Conservation (phyloP, 495 filamentous ascomycete species). For the Trichoderma virens region DNA sequence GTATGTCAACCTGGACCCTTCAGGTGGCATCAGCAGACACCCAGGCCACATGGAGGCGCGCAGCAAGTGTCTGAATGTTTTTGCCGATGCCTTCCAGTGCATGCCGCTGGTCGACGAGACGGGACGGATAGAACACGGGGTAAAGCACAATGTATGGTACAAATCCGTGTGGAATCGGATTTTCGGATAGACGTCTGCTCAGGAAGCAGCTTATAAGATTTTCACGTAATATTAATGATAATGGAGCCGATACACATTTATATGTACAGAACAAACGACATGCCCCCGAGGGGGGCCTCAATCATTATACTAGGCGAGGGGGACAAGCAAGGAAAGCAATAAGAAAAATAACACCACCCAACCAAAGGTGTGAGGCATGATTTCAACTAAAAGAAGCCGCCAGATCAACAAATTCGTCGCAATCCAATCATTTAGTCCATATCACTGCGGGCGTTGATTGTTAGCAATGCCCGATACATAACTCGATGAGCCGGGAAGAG, state of each 20-base stretch:
- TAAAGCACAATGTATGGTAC: constrained; percentile 2
- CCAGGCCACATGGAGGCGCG: constrained; percentile 12
- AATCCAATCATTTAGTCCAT: background rate
- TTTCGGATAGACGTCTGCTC: background rate
- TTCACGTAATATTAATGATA: background rate
- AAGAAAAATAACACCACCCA: background rate
- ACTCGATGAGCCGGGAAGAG: background rate
- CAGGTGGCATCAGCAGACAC: constrained; percentile 16
- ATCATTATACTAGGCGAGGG: background rate
- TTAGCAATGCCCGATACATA: background rate
- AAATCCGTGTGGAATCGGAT: background rate
- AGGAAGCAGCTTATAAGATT: background rate
- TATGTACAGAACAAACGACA: background rate
- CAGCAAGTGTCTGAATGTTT: constrained; percentile 14
- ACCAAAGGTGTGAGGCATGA: background rate
- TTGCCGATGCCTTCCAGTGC: constrained; percentile 12
- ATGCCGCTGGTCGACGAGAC: constrained; percentile 15
- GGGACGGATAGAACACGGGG: constrained; percentile 2
- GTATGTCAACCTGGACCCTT: constrained; percentile 13
- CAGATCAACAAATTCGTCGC: background rate
- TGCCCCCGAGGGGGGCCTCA: background rate
- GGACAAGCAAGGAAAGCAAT: background rate
- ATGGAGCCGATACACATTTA: background rate
- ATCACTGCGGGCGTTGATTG: background rate
- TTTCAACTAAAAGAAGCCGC: background rate